Evolutionary conservation across 2,329 filamentous ascomycete genomes (phyloP), one percentile per base, ranked within the genome.

Genomic region (Tolypocladium tropicale): DNA sequence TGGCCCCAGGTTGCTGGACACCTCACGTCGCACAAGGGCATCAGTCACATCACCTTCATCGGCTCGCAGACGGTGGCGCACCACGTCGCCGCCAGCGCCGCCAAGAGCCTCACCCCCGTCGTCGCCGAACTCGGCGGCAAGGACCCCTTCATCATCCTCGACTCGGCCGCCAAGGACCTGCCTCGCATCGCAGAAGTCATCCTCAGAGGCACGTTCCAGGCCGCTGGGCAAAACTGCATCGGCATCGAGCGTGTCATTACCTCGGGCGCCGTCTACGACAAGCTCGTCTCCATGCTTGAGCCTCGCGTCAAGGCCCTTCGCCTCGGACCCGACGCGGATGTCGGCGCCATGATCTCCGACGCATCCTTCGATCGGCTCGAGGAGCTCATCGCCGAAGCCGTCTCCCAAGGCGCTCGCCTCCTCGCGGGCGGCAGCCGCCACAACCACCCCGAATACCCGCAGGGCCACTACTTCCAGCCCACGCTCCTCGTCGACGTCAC

Each of bases 221-320:
- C 91, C 53, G 87, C 91, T 18, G 94, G 94, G 1, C 94, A 99
- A 72, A 99, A 99, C 74, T 99, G 94, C 73, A 93, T 99, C 67
- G 94, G 94, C 55, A 93, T 96, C 62, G 94, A 99, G 75, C 88
- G 94, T 56, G 86, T 97, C 66, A 86, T 97, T 63, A 90, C 88
- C 28, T 80, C 89, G 18, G 86, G 90, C 1, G 76, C 75, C n/a
- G 79, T 89, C 53, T 95, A 97, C 74, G 78, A 88, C 59, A 77
- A 77, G 56, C 81, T 99, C 25, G 74, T 96, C 54, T 71, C 77
- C 6, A 78, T 84, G 58, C 81, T 99, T 23, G 80, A 84, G 53
- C 86, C 88, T 12, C 85, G 88, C 59, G 89, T 97, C 61, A 78
- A 79, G 59, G 79, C 80, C 12, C 77, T 99, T 18, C 85, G 89